phyloP scores from a whole-genome alignment of 805 yeast genomes.

The Yarrowia sp. region DNA sequence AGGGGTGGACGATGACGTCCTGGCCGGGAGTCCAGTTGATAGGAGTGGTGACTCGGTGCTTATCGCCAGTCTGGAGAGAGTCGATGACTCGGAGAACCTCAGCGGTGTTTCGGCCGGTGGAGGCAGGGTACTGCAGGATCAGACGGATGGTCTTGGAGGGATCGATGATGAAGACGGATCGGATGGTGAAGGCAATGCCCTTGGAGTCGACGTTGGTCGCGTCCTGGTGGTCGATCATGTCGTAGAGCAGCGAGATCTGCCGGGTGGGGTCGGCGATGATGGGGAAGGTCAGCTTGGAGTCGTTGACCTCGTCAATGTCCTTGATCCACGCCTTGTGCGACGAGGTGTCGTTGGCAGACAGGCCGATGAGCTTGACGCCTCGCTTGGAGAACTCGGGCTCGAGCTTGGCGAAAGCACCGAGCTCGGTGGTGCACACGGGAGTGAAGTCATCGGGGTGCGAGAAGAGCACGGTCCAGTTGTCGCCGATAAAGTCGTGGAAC shows the following conservation, averaged over 20 bases:
- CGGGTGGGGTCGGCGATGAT: conserved; percentile 85
- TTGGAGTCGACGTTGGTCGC: conserved; percentile 67
- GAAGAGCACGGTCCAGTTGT: conserved; percentile 83
- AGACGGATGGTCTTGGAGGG: conserved; percentile 88
- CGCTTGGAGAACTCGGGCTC: conserved; percentile 88
- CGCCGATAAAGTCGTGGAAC: conserved; percentile 83
- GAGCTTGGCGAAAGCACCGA: conserved; percentile 90
- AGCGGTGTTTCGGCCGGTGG: conserved; percentile 91
- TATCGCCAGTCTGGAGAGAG: conserved; percentile 84
- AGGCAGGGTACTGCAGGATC: conserved; percentile 87
- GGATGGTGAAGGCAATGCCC: conserved; percentile 83
- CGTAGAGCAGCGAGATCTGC: conserved; percentile 77
- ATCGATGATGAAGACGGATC: conserved; percentile 91
- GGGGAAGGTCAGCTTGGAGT: conserved; percentile 78
- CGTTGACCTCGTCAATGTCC: conserved; percentile 85
- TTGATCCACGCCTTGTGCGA: conserved; percentile 87
- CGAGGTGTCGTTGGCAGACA: conserved; percentile 82
- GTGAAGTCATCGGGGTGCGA: conserved; percentile 97
- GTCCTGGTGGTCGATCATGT: conserved; percentile 86
- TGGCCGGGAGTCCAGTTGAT: conserved; percentile 90
- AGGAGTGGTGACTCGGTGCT: conserved; percentile 86
- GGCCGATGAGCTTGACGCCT: conserved; percentile 83
- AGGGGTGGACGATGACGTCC: conserved; percentile 91
- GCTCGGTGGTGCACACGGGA: conserved; percentile 95
- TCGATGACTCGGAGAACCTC: conserved; percentile 91